Evolutionary conservation across 1,139 yeast species (phyloP).

Genomic region (Suhomyces yuchorum): DNA sequence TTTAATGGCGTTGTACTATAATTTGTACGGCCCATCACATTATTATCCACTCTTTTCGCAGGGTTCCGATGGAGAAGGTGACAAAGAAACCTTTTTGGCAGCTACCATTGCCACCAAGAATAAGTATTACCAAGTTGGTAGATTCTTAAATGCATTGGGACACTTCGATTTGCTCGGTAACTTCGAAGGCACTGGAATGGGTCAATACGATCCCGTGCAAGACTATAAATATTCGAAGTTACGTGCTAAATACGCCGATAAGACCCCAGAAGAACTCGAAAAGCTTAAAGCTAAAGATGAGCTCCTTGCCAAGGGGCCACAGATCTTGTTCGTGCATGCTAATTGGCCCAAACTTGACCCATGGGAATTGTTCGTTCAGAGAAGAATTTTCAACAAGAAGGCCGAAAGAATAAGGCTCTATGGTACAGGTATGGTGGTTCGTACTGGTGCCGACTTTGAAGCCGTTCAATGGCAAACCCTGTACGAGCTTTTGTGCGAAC

Average conservation of each 20-base stretch:
- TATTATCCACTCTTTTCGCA: conserved; percentile 85
- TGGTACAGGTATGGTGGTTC: conserved; percentile 54
- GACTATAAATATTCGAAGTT: conserved; percentile 40
- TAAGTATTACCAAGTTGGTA: conserved; percentile 68
- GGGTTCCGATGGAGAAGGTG: conserved; percentile 88
- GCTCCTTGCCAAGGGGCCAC: conserved; percentile 29
- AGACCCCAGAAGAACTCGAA: conserved; percentile 16
- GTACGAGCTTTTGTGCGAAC: conserved; percentile 58
- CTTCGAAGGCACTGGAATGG: conserved; percentile 70
- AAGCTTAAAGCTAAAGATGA: conserved; percentile 11
- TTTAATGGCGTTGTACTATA: conserved; percentile 72
- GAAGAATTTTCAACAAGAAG: conserved; percentile 43
- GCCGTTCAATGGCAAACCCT: conserved; percentile 61
- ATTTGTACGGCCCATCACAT: conserved; percentile 74
- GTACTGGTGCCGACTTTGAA: conserved; percentile 62
- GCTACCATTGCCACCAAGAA: conserved; percentile 67
- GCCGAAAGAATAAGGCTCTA: conserved; percentile 53
- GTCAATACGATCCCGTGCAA: conserved; percentile 66
- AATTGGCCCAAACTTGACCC: conserved; percentile 69
- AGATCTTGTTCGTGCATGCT: conserved; percentile 62
- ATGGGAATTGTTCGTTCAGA: conserved; percentile 44
- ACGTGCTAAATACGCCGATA: conserved; percentile 9
- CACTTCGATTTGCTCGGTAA: conserved; percentile 42
- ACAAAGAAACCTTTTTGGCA: conserved; percentile 84
- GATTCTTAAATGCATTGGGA: conserved; percentile 57